These are phyloP conservation scores for Aspergillus tamarii DNA, from an alignment of 2,329 filamentous ascomycete genomes.

Conservation along the genomic window DNA sequence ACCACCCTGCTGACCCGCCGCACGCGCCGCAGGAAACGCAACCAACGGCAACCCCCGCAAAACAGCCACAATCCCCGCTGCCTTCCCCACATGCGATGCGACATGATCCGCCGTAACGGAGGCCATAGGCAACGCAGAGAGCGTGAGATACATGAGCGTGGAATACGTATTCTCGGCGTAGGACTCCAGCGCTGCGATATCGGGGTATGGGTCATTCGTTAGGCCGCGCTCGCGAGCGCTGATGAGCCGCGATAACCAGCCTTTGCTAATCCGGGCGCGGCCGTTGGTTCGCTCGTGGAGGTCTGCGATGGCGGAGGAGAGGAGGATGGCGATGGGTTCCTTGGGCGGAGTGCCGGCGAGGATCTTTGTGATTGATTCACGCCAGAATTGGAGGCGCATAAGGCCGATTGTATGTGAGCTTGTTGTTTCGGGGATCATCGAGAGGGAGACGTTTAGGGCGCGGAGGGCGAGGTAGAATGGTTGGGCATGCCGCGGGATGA, in stretches of 20 bases:
- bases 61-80: constrained; percentile 82
- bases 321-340: constrained; percentile 85
- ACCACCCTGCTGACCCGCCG: constrained; percentile 59
- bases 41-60: constrained; percentile 86
- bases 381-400: constrained; percentile 94
- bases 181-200: constrained; percentile 73
- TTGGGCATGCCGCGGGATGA: constrained; percentile 73
- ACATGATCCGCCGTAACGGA: constrained; percentile 89
- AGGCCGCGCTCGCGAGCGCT: constrained; percentile 80
- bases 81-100: constrained; percentile 93
- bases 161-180: constrained; percentile 96
- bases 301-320: constrained; percentile 71
- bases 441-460: constrained; percentile 89
- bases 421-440: constrained; percentile 85
- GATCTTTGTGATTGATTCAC: constrained; percentile 77
- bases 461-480: constrained; percentile 89
- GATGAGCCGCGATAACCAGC: constrained; percentile 77
- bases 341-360: constrained; percentile 79
- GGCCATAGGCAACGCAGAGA: constrained; percentile 76
- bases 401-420: constrained; percentile 84
- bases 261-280: constrained; percentile 61
- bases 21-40: constrained; percentile 67
- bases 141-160: constrained; percentile 83
- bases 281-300: constrained; percentile 52
- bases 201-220: constrained; percentile 79